Evolutionary conservation across 2,329 filamentous ascomycete genomes (phyloP), one percentile per base, ranked within the genome.

Genomic region (Colletotrichum caudatum): DNA sequence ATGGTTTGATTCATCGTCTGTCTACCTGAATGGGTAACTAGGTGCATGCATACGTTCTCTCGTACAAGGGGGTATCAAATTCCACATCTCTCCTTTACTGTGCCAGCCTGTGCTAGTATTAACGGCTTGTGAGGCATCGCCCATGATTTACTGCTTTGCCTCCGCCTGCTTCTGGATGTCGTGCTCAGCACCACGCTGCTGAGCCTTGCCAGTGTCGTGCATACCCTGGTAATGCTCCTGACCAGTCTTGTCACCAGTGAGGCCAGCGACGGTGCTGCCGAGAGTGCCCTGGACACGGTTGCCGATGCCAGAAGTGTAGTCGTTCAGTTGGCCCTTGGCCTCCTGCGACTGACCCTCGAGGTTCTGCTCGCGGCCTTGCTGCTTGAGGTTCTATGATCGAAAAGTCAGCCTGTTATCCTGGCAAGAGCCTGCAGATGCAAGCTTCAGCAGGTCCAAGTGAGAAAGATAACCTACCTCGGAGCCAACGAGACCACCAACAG

Each of bases 151-250:
- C 70, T 75, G 69, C 66, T 79, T 78, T 54, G 86, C 84, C 74
- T 89, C 86, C 0, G 85, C 88, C 85, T 93, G 85, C 88, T 94
- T 95, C 81, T 92, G 84, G 68, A 97, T 87, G 78, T 97, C 94
- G 48, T 87, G 84, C 87, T 97, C 94, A 1, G 92, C 94, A 61
- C 94, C 93, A 26, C 94, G 89, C 87, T 97, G 93, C 78, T 89
- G 87, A 26, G 92, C 93, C 90, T 96, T 97, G 74, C 94, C 95
- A 74, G 89, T 83, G 77, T 96, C 94, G 78, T 96, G 94, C 81
- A 92, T 84, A 75, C 86, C 80, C 80, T 93, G 85, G 78, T 90
- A 92, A 79, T 90, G 88, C 59, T 84, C 80, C 85, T 95, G 86
- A 71, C 89, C 89, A 37, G 84, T 81, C 59, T 85, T 84, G 79